Conservation (phyloP, 208 protist genomes). For the Acanthamoeba triangularis region DNA sequence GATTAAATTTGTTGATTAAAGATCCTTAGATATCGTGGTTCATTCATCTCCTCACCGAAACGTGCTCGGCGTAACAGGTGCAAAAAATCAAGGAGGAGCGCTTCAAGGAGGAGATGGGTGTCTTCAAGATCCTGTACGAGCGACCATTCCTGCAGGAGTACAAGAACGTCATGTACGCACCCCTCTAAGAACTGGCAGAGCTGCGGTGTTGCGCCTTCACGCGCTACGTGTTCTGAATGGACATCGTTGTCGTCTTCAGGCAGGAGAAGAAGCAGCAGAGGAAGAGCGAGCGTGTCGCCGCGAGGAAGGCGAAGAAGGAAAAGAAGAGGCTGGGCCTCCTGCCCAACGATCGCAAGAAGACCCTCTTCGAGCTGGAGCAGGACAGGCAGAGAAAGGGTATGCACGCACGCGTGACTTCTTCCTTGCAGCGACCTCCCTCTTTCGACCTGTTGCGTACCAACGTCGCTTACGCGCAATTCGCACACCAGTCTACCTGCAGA, state of each 20-base stretch:
- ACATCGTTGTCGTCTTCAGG: neutral
- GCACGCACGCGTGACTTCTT: neutral
- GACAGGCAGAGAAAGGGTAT: slow-evolving; percentile 62
- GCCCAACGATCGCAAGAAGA: neutral
- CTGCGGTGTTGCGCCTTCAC: neutral
- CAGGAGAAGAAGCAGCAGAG: neutral
- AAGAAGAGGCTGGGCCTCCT: slow-evolving; percentile 66
- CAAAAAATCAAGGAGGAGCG: slow-evolving; percentile 27
- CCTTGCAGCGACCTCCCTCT: neutral
- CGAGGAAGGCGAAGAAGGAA: slow-evolving; percentile 5
- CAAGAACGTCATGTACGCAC: neutral
- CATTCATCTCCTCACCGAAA: neutral
- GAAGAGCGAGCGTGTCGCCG: neutral
- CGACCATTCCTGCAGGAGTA: slow-evolving; percentile 44
- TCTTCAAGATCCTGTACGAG: slow-evolving; percentile 70
- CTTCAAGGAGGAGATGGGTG: slow-evolving; percentile 72
- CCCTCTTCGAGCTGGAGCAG: slow-evolving; percentile 45
- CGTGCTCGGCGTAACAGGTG: neutral
- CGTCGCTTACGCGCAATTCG: too few relatives aligned
- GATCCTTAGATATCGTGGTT: neutral
- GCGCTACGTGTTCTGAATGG: too few relatives aligned
- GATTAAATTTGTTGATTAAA: neutral
- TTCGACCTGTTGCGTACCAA: too few relatives aligned
- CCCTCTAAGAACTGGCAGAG: neutral
- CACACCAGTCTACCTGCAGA: slow-evolving; percentile 39